A percentile compares a stretch with the other conserved stretches of the same genome.
Evolutionary conservation across 805 yeast genomes (phyloP).

Genomic region (Nakazawaea sp.): DNA sequence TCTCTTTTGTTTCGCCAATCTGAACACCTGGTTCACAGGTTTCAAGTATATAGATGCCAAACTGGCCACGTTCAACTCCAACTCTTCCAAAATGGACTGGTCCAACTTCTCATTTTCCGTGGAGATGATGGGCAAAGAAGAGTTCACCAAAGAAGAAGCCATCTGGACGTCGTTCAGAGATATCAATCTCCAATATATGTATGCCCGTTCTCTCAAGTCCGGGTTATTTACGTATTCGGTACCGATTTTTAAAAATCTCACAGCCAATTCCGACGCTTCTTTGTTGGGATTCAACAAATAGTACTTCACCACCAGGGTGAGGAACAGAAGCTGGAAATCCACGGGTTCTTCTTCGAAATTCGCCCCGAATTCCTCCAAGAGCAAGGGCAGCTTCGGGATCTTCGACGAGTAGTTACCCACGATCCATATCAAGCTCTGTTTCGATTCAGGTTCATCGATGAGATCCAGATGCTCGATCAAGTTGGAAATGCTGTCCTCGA

Average conservation of each 20-base stretch:
- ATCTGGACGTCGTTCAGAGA: conserved; percentile 37
- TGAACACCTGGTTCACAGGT: conserved; percentile 76
- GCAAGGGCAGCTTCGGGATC: conserved; percentile 33
- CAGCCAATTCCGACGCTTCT: conserved; percentile 47
- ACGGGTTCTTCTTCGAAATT: conserved; percentile 56
- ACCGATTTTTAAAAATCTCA: conserved; percentile 54
- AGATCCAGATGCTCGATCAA: conserved; percentile 38
- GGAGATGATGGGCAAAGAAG: conserved; percentile 55
- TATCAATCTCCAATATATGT: conserved; percentile 77
- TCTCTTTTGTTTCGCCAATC: conserved; percentile 46
- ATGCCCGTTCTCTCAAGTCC: conserved; percentile 81
- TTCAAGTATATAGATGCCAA: conserved; percentile 79
- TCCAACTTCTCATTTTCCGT: conserved; percentile 66
- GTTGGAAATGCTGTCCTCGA: conserved; percentile 36
- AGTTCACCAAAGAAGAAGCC: conserved; percentile 49
- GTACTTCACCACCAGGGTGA: conserved; percentile 70
- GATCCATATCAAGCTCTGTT: conserved; percentile 76
- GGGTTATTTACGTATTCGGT: conserved; percentile 77
- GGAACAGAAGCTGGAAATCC: conserved; percentile 66
- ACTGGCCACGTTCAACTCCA: conserved; percentile 76
- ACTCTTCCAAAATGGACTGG: conserved; percentile 64
- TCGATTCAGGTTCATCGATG: conserved; percentile 73
- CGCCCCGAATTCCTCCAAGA: conserved; percentile 34
- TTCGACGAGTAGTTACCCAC: conserved; percentile 60
- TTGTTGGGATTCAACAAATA: conserved; percentile 47